Percentiles rank a stretch among this genome's conserved stretches.
Conservation (phyloP, 331 rosid genomes). For the Quercus tomentella region DNA sequence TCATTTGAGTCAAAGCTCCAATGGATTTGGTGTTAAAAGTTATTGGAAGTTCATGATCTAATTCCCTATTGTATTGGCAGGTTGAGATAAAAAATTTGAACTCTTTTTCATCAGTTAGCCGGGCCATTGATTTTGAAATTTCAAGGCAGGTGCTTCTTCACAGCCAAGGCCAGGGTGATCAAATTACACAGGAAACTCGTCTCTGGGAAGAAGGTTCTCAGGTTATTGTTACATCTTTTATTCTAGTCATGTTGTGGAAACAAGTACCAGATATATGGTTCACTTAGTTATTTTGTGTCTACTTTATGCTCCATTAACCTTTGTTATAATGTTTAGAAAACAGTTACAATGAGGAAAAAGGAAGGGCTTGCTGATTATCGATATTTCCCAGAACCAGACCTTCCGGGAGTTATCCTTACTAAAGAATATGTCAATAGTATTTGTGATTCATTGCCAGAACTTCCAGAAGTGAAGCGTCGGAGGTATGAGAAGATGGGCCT, state of each 20-base stretch:
- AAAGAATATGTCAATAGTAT: slow-evolving; percentile 61
- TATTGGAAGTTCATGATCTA: slow-evolving; percentile 13
- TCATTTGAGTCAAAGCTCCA: too few relatives aligned
- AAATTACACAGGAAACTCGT: slow-evolving; percentile 89
- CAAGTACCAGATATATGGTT: slow-evolving; percentile 9
- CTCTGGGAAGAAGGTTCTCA: slow-evolving; percentile 95
- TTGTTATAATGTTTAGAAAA: slow-evolving; percentile 53
- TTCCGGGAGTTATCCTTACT: slow-evolving; percentile 73
- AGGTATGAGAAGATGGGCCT: slow-evolving; percentile 82
- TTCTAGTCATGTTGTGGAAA: slow-evolving; percentile 10
- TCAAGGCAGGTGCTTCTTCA: slow-evolving; percentile 77
- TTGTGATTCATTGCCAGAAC: slow-evolving; percentile 68
- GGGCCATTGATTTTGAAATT: slow-evolving; percentile 95
- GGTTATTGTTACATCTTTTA: slow-evolving; percentile 44
- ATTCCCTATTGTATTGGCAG: slow-evolving; percentile 44
- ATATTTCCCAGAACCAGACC: slow-evolving; percentile 98
- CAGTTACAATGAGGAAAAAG: slow-evolving; percentile 93
- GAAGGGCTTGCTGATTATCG: slow-evolving; percentile 98
- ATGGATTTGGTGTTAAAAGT: neutral
- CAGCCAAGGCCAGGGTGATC: slow-evolving; percentile 67
- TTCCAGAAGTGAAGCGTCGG: slow-evolving; percentile 89
- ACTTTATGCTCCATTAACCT: slow-evolving; percentile 17
- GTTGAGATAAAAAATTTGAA: slow-evolving; percentile 95
- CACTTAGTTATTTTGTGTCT: slow-evolving; percentile 20
- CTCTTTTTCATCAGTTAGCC: slow-evolving; percentile 71